Conservation (phyloP, 441 rosid species). For the Populus hybrid region DNA sequence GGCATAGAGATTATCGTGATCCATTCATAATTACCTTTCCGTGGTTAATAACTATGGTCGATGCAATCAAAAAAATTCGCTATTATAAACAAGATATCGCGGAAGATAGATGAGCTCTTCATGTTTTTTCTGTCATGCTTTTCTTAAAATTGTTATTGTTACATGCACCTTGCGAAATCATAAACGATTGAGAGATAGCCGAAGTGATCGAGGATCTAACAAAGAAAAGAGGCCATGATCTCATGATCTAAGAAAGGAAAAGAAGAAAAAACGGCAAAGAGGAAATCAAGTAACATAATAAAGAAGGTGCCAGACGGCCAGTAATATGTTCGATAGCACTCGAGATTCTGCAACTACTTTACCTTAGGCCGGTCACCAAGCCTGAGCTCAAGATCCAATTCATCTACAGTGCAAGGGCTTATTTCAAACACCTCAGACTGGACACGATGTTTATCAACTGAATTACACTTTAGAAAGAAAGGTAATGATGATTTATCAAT, state of each 20-base stretch:
- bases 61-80: conserved; percentile 2
- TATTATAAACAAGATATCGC: background rate
- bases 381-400: conserved; percentile 93
- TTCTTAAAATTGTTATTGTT: conserved; percentile 16
- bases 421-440: conserved; percentile 32
- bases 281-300: conserved; percentile 18
- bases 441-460: conserved; percentile 19
- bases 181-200: conserved; percentile 17
- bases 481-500: conserved; percentile 37
- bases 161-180: conserved; percentile 25
- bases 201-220: conserved; percentile 25
- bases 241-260: conserved; percentile 16
- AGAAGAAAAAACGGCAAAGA: conserved; percentile 5
- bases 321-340: conserved; percentile 5
- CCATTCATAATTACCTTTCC: background rate
- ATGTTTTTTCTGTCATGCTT: conserved; percentile 14
- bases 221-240: conserved; percentile 7
- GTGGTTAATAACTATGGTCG: background rate
- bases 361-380: conserved; percentile 69
- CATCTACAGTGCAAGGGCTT: conserved; percentile 46
- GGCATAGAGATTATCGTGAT: conserved; percentile 4
- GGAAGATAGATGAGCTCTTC: conserved; percentile 1
- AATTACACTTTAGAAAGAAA: conserved; percentile 36
- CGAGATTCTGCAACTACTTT: conserved; percentile 30
- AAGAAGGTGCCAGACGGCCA: conserved; percentile 1